Evolutionary conservation across 2,329 filamentous ascomycete species (phyloP).

Genomic region (Monosporascus sp.): DNA sequence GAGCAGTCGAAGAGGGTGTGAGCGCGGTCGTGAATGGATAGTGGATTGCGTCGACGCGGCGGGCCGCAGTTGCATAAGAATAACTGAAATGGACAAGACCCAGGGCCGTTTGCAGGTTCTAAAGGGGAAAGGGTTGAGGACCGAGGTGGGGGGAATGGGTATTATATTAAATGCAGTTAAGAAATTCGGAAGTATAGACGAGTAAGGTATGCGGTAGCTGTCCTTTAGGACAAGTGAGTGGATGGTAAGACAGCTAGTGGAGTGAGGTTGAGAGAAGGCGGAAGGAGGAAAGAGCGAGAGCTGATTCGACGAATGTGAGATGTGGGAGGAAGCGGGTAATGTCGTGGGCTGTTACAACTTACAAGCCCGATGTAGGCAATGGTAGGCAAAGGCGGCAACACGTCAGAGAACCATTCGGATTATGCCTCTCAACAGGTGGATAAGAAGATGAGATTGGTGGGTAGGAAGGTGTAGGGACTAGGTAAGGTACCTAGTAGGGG

Average conservation of each 20-base stretch:
- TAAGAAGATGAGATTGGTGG: conserved; percentile 23
- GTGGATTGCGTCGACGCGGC: conserved; percentile 18
- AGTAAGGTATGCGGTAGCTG: conserved; percentile 17
- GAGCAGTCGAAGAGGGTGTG: conserved; percentile 15
- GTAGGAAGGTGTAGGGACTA: conserved; percentile 14
- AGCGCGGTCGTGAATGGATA: conserved; percentile 11
- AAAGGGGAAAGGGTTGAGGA: conserved; percentile 41
- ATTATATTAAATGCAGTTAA: conserved; percentile 23
- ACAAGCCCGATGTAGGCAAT: conserved; percentile 26
- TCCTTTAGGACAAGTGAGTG: conserved; percentile 13
- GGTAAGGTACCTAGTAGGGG: conserved; percentile 4
- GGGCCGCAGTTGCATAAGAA: conserved; percentile 29
- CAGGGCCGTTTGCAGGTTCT: conserved; percentile 38
- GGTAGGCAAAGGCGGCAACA: conserved; percentile 29
- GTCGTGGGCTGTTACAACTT: conserved; percentile 26
- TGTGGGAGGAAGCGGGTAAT: conserved; percentile 19
- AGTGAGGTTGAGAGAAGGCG: conserved; percentile 10
- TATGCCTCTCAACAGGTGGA: conserved; percentile 23
- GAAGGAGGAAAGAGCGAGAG: conserved; percentile 2
- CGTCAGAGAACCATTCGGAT: conserved; percentile 30
- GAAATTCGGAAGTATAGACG: conserved; percentile 5
- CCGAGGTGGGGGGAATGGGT: conserved; percentile 34
- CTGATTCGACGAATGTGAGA: conserved; percentile 1
- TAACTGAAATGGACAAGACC: conserved; percentile 28
- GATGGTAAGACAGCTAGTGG: conserved; percentile 20